Conservation (phyloP, 116 monocot genomes). For the Phalaenopsis hybrid region DNA sequence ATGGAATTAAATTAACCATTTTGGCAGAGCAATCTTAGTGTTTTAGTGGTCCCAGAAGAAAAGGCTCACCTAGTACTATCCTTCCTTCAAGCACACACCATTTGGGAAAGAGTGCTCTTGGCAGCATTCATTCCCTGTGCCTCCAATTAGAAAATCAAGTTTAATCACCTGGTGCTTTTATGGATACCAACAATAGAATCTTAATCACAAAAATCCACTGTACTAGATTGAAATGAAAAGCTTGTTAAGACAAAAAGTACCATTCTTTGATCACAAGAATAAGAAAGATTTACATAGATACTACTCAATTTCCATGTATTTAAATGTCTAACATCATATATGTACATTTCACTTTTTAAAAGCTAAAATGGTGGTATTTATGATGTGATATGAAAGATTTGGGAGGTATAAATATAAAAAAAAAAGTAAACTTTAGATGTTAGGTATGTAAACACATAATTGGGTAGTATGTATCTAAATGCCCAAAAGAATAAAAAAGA, state of each 20-base stretch:
- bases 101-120: constrained; percentile 12
- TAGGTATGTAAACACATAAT: too few relatives aligned
- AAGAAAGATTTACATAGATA: not conserved
- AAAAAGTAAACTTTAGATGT: too few relatives aligned
- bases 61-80: not conserved
- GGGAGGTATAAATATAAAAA: too few relatives aligned
- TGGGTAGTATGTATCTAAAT: too few relatives aligned
- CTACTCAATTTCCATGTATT: too few relatives aligned
- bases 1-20: too few relatives aligned
- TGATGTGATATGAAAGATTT: too few relatives aligned
- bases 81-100: not conserved
- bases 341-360: too few relatives aligned
- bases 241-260: not conserved
- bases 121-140: constrained; percentile 1
- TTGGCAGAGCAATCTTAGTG: not conserved
- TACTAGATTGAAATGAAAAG: not conserved
- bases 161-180: not conserved
- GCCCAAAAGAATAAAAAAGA: not conserved
- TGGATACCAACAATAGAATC: constrained; percentile 4
- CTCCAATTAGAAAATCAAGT: not conserved
- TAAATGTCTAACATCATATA: too few relatives aligned
- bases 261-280: not conserved
- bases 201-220: not conserved
- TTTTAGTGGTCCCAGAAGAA: not conserved
- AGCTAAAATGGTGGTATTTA: too few relatives aligned